phyloP scores from a whole-genome alignment of 2,329 filamentous ascomycete species.

The Aspergillus vadensis region DNA sequence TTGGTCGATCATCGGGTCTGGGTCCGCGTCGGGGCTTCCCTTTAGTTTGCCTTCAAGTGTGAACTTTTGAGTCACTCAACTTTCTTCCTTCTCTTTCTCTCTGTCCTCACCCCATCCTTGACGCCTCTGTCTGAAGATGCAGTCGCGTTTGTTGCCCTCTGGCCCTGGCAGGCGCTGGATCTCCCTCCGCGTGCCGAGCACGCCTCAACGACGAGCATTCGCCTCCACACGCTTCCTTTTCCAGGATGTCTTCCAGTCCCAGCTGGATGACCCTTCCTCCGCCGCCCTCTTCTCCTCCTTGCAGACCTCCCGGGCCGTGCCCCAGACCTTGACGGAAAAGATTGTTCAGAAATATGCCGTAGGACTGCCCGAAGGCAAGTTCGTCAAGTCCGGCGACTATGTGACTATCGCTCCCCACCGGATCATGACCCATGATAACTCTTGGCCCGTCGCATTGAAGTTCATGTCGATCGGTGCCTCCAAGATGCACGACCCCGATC shows the following conservation, averaged over 20 bases:
- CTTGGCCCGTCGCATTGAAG: slow-evolving; percentile 73
- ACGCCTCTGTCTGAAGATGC: slow-evolving; percentile 8
- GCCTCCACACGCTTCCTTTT: slow-evolving; percentile 31
- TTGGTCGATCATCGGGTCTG: slow-evolving; percentile 17
- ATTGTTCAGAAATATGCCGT: slow-evolving; percentile 82
- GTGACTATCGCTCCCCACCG: slow-evolving; percentile 70
- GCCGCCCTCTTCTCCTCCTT: slow-evolving; percentile 75
- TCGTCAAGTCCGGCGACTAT: slow-evolving; percentile 79
- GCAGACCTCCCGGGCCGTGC: slow-evolving; percentile 56
- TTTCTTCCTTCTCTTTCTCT: background rate
- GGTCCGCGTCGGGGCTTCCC: background rate
- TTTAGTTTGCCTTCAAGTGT: no score
- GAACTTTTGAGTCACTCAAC: background rate
- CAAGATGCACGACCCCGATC: slow-evolving; percentile 68
- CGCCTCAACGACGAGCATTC: slow-evolving; percentile 32
- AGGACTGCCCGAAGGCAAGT: slow-evolving; percentile 73
- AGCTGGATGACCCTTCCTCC: slow-evolving; percentile 61
- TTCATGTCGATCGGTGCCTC: slow-evolving; percentile 82
- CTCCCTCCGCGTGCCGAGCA: slow-evolving; percentile 26
- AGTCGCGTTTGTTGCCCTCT: slow-evolving; percentile 25
- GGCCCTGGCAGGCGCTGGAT: slow-evolving; percentile 27
- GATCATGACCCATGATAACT: slow-evolving; percentile 88
- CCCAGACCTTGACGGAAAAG: slow-evolving; percentile 89
- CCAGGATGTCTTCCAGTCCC: slow-evolving; percentile 62
- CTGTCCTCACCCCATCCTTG: background rate